A percentile compares a stretch with the other conserved stretches of the same genome.
Evolutionary conservation across 2,329 filamentous ascomycete species (phyloP).

Genomic region (Ascochyta lentis): DNA sequence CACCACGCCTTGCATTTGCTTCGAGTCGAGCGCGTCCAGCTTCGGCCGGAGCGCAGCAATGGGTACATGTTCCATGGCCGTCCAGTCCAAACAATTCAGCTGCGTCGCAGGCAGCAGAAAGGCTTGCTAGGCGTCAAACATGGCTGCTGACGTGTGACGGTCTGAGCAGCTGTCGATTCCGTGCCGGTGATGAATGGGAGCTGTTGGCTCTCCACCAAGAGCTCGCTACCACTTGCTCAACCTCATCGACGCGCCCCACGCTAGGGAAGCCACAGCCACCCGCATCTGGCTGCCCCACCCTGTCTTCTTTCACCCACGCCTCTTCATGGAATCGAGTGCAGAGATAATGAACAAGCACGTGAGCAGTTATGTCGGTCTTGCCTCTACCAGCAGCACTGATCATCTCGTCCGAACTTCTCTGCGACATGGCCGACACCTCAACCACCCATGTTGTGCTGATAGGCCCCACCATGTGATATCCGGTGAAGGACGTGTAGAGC

Average conservation of each 20-base stretch:
- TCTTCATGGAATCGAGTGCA: too few species aligned
- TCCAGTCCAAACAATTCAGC: background rate
- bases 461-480: background rate
- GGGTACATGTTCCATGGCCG: slow-evolving; percentile 36
- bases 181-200: background rate
- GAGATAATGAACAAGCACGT: too few species aligned
- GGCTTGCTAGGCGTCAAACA: slow-evolving; percentile 1
- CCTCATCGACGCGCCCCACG: slow-evolving; percentile 5
- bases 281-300: background rate
- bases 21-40: slow-evolving; percentile 37
- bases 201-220: background rate
- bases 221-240: slow-evolving; percentile 4
- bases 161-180: background rate
- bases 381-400: too few species aligned
- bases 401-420: too few species aligned
- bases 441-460: background rate
- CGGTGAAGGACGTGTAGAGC: background rate
- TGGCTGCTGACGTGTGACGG: background rate
- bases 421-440: too few species aligned
- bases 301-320: background rate
- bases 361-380: too few species aligned
- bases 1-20: slow-evolving; percentile 70
- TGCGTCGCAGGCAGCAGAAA: slow-evolving; percentile 10
- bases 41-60: slow-evolving; percentile 45
- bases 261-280: slow-evolving; percentile 2